Evolutionary conservation across 352 stramenopile species (phyloP).

Genomic region (Phytopythium oedochilum): DNA sequence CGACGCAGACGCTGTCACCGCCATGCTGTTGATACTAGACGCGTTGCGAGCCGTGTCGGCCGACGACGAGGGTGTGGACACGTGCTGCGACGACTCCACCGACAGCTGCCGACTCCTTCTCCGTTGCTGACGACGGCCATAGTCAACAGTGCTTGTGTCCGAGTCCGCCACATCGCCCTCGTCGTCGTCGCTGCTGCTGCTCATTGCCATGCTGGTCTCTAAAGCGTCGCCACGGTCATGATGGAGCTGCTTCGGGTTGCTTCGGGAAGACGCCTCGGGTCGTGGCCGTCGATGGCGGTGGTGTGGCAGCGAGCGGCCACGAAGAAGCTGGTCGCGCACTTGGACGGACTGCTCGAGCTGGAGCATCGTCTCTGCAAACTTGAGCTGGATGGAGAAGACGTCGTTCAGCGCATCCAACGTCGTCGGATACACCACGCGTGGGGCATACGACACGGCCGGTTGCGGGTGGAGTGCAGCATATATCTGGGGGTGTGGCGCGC

Average conservation of each 20-base stretch:
- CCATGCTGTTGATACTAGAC: slow-evolving; percentile 1
- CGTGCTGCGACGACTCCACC: not conserved
- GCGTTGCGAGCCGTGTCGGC: slow-evolving; percentile 1
- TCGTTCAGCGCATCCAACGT: slow-evolving; percentile 43
- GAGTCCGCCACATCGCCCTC: not conserved
- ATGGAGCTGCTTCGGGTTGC: not conserved
- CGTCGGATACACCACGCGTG: slow-evolving; percentile 8
- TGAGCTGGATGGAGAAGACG: slow-evolving; percentile 58
- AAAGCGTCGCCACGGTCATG: not conserved
- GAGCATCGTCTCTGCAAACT: slow-evolving; percentile 71
- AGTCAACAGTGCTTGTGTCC: not conserved
- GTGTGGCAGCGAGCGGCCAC: slow-evolving; percentile 3
- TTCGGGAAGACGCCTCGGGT: not conserved
- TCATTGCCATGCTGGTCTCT: not conserved
- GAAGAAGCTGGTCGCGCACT: slow-evolving; percentile 44
- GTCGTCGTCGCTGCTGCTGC: slow-evolving; percentile 1
- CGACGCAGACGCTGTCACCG: not conserved
- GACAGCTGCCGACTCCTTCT: not conserved
- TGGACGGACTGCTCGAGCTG: slow-evolving; percentile 68
- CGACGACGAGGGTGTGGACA: slow-evolving; percentile 2
- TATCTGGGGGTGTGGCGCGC: not conserved
- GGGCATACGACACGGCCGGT: not conserved
- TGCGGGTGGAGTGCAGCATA: not conserved
- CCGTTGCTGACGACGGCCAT: not conserved
- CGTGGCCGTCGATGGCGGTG: not conserved